Evolutionary conservation across 306 rosid genomes (phyloP), one percentile per base, ranked within the genome.

Genomic region (Biancaea sappan): DNA sequence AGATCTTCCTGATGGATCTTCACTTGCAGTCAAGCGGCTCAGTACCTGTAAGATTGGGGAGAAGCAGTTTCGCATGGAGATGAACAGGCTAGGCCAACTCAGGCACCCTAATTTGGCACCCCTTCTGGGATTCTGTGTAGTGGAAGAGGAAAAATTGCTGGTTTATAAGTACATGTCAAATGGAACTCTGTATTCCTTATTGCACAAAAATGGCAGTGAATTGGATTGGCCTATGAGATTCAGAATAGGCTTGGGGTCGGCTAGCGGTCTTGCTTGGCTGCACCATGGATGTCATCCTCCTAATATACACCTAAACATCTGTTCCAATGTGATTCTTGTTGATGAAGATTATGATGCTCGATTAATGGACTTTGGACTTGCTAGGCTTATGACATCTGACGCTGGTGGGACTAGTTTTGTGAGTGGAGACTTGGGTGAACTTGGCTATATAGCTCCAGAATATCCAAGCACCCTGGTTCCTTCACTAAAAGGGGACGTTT

Each of bases 261-360:
- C 99, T 0, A 87, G 96, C 73, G 99, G 96, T 41, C 96, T 94
- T 63, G 93, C 93, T 14, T 92, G 96, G 96, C 88, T 94, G 82
- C 99, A 94, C 78, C 96, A 94, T 58, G 99, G 97, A 5, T 92
- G 96, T 74, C 90, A 94, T 37, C 98, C 93, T 52, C 93, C 96
- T 2, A 88, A 92, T 46, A 82, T 94, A 75, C 98, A 92, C 62
- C 99, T 88, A 76, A 94, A 87, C 64, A 84, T 92, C 28, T 94
- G 96, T 74, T 94, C 99, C 53, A 88, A 85, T 83, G 97, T 92
- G 75, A 87, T 94, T 26, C 91, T 90, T 56, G 84, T 92, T 1
- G 98, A 94, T 4, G 99, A 94, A 66, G 99, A 94, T 62, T 94
- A 86, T 19, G 99, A 94, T 82, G 89, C 98, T 21, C 80, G 98